These are phyloP conservation scores for Fusarium anthophilum DNA, from an alignment of 2,329 filamentous ascomycete species.

Conservation along the genomic window DNA sequence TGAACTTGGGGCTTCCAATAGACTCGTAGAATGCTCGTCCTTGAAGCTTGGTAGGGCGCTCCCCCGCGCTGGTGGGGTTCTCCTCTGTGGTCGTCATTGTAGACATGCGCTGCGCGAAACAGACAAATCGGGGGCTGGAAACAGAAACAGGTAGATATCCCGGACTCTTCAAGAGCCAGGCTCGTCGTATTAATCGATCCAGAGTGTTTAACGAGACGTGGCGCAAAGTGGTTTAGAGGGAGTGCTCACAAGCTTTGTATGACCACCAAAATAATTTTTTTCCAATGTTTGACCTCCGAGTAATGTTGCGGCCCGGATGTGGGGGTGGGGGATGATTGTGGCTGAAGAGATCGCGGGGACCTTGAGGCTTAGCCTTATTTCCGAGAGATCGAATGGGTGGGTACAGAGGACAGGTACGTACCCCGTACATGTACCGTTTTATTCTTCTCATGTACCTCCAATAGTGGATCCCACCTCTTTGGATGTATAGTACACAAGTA, in stretches of 20 bases:
- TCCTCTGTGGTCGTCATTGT: conserved; percentile 45
- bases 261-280: not conserved
- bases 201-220: conserved; percentile 22
- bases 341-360: not conserved
- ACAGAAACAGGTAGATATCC: conserved; percentile 22
- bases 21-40: conserved; percentile 95
- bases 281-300: not conserved
- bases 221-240: conserved; percentile 1
- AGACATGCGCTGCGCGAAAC: conserved; percentile 37
- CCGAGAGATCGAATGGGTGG: not conserved
- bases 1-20: conserved; percentile 88
- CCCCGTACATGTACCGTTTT: not conserved
- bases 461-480: not conserved
- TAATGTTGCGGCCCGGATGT: not conserved
- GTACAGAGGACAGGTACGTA: not conserved
- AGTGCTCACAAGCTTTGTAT: not conserved
- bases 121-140: not conserved
- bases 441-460: not conserved
- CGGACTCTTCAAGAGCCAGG: conserved; percentile 38
- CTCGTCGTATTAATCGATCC: conserved; percentile 31
- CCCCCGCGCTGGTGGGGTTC: conserved; percentile 20
- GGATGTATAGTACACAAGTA: not conserved
- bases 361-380: not conserved
- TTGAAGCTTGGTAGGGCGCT: conserved; percentile 67
- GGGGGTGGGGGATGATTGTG: not conserved